A percentile compares a stretch with the other conserved stretches of the same genome.
Evolutionary conservation across 129 eudicot genomes (phyloP).

Genomic region (Helianthus tuberosus): DNA sequence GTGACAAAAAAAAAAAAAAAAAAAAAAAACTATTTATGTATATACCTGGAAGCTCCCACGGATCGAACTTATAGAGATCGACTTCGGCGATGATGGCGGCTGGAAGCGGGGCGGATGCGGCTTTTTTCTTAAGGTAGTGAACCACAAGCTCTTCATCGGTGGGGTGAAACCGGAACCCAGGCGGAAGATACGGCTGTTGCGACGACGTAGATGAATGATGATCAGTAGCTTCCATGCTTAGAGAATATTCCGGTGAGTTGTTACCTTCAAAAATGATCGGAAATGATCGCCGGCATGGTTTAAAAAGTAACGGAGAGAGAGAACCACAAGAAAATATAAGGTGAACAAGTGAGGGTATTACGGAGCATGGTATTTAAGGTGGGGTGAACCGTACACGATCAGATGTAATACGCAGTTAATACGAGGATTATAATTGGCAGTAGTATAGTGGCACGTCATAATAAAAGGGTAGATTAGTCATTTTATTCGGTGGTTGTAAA

Average conservation of each 20-base stretch:
- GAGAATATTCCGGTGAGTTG: background rate
- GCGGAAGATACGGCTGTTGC: slow-evolving; percentile 88
- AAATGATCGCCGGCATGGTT: slow-evolving; percentile 18
- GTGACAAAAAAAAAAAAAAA: no score
- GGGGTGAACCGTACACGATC: slow-evolving; percentile 33
- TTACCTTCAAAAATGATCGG: slow-evolving; percentile 10
- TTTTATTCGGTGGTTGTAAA: slow-evolving; percentile 9
- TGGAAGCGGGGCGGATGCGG: slow-evolving; percentile 65
- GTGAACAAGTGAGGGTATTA: slow-evolving; percentile 19
- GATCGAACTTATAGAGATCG: slow-evolving; percentile 86
- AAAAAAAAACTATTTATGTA: background rate
- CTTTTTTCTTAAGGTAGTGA: slow-evolving; percentile 78
- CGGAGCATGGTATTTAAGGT: slow-evolving; percentile 31
- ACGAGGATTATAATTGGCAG: slow-evolving; percentile 12
- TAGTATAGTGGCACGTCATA: slow-evolving; percentile 18
- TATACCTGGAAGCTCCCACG: slow-evolving; percentile 94
- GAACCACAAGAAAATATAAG: background rate
- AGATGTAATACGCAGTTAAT: slow-evolving; percentile 20
- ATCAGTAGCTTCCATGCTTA: slow-evolving; percentile 69
- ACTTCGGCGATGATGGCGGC: slow-evolving; percentile 79
- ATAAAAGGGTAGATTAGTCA: slow-evolving; percentile 18
- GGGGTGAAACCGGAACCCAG: slow-evolving; percentile 93
- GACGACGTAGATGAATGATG: slow-evolving; percentile 48
- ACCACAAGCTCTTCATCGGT: slow-evolving; percentile 93
- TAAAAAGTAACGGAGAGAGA: background rate